Conservation (phyloP, 257 asterid species). For the Plectranthus barbatus region DNA sequence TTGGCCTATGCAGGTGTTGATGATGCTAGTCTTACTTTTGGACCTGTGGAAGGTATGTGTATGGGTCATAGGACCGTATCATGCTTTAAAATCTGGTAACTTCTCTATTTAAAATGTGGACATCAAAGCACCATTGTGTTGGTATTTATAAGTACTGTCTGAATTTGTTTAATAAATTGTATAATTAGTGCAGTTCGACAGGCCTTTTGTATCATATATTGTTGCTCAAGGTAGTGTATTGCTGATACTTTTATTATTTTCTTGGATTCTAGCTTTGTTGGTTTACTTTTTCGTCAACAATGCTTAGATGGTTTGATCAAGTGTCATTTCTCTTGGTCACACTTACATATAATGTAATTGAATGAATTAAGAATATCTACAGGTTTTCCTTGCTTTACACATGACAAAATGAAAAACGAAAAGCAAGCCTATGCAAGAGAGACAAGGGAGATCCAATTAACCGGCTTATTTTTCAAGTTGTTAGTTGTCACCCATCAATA, state of each 20-base stretch:
- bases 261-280: neutral
- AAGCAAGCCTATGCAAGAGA: neutral
- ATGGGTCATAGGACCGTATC: neutral
- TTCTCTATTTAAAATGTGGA: neutral
- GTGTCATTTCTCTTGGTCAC: neutral
- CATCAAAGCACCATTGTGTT: neutral
- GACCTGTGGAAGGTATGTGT: constrained; percentile 53
- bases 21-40: constrained; percentile 51
- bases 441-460: neutral
- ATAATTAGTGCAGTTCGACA: neutral
- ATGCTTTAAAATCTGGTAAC: neutral
- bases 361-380: neutral
- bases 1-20: constrained; percentile 44
- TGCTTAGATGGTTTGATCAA: neutral
- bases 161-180: neutral
- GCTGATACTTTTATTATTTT: neutral
- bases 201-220: neutral
- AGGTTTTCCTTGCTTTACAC: neutral
- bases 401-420: neutral
- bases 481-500: too few species aligned
- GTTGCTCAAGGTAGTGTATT: neutral
- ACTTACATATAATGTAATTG: neutral
- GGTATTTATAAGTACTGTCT: neutral
- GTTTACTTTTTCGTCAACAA: neutral
- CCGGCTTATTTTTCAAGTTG: too few species aligned